phyloP scores from a whole-genome alignment of 306 rosid genomes.

The Cucurbita moschata region DNA sequence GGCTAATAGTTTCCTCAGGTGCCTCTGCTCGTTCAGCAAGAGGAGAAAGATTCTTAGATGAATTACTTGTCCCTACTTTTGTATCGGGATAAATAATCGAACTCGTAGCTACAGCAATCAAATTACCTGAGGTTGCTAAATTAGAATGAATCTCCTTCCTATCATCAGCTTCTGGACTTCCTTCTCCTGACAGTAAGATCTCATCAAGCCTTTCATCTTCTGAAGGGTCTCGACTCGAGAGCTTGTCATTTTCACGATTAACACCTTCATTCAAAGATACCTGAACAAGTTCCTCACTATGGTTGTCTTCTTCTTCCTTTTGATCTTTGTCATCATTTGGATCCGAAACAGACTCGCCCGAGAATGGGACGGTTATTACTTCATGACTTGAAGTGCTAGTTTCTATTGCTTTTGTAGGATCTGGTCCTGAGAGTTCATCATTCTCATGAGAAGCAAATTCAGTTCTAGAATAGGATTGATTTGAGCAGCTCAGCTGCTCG shows the following conservation, averaged over 20 bases:
- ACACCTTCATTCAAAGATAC: background rate
- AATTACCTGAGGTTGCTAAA: constrained; percentile 21
- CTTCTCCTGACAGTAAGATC: constrained; percentile 10
- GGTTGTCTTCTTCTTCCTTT: constrained; percentile 2
- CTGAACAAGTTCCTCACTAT: constrained; percentile 17
- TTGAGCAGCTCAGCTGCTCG: background rate
- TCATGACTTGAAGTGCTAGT: constrained; percentile 15
- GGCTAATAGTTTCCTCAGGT: constrained; percentile 11
- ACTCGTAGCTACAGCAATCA: constrained; percentile 9
- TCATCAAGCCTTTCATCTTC: constrained; percentile 16
- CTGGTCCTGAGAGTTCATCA: constrained; percentile 2
- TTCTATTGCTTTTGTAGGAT: constrained; percentile 16
- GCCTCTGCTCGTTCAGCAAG: constrained; percentile 20
- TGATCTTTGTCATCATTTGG: background rate
- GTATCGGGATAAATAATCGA: constrained; percentile 9
- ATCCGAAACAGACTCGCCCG: constrained; percentile 11
- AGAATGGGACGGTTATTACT: constrained; percentile 7
- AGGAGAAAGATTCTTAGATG: constrained; percentile 23
- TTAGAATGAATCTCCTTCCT: constrained; percentile 18
- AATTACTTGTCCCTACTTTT: constrained; percentile 14
- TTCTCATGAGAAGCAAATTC: constrained; percentile 1
- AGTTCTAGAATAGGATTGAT: background rate
- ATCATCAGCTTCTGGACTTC: constrained; percentile 17
- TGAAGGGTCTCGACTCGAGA: constrained; percentile 5
- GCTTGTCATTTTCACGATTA: background rate